These are phyloP conservation scores for Ophiocordyceps unilateralis DNA, from an alignment of 2,329 filamentous ascomycete genomes.

Conservation along the genomic window DNA sequence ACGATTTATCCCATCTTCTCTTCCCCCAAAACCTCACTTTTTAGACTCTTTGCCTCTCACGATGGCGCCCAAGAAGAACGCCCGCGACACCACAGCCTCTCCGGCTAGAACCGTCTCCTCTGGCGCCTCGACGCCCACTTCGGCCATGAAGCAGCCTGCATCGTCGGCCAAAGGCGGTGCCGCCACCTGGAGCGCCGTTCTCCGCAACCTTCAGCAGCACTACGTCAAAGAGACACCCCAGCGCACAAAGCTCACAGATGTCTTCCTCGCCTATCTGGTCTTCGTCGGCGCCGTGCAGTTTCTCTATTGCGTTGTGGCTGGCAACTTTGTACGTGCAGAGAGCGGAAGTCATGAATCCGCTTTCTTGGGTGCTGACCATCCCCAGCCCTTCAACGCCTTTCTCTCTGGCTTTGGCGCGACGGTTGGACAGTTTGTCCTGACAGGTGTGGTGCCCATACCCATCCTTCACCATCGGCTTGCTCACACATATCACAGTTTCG, in stretches of 20 bases:
- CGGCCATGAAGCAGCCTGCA: slow-evolving; percentile 8
- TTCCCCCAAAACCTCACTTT: background rate
- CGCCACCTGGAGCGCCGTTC: slow-evolving; percentile 38
- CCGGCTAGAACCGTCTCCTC: slow-evolving; percentile 14
- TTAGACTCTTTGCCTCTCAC: slow-evolving; percentile 1
- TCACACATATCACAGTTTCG: slow-evolving; percentile 29
- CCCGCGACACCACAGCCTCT: slow-evolving; percentile 14
- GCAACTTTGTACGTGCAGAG: slow-evolving; percentile 69
- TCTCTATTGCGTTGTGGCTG: slow-evolving; percentile 74
- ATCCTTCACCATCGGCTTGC: background rate
- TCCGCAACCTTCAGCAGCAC: slow-evolving; percentile 53
- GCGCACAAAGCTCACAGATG: slow-evolving; percentile 80
- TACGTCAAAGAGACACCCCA: slow-evolving; percentile 73
- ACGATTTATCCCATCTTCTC: background rate
- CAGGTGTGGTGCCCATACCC: slow-evolving; percentile 36
- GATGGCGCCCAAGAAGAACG: slow-evolving; percentile 36
- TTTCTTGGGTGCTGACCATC: slow-evolving; percentile 5
- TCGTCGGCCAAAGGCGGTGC: slow-evolving; percentile 9
- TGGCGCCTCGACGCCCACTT: slow-evolving; percentile 11
- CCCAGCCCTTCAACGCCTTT: slow-evolving; percentile 94
- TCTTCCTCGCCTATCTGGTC: slow-evolving; percentile 77
- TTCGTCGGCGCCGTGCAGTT: slow-evolving; percentile 83
- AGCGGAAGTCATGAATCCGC: background rate
- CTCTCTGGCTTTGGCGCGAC: slow-evolving; percentile 86
- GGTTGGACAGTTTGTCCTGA: slow-evolving; percentile 94